Percentiles rank a stretch among this genome's conserved stretches.
Evolutionary conservation across 2,329 filamentous ascomycete genomes (phyloP).

Genomic region (Nemania abortiva): DNA sequence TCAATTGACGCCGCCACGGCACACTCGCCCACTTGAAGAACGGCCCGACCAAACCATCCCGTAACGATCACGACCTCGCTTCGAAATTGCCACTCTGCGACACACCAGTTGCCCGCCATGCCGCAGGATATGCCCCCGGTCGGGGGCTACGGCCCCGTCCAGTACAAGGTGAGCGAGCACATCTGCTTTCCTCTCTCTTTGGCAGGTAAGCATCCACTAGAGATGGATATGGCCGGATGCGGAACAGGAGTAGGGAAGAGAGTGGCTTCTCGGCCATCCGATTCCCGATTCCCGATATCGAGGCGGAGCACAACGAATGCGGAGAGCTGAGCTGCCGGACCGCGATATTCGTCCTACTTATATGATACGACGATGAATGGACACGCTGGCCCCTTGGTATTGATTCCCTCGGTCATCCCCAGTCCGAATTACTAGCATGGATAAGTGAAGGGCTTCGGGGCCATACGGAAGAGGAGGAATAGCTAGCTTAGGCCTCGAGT

Average conservation of each 20-base stretch:
- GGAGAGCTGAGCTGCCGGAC: background rate
- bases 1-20: slow-evolving; percentile 18
- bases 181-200: background rate
- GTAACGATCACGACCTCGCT: background rate
- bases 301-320: background rate
- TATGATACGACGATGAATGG: background rate
- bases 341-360: background rate
- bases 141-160: slow-evolving; percentile 95
- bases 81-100: background rate
- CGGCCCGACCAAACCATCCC: background rate
- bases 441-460: background rate
- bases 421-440: background rate
- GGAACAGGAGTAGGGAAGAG: no score
- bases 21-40: background rate
- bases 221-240: background rate
- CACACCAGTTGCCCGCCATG: slow-evolving; percentile 70
- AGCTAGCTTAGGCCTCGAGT: background rate
- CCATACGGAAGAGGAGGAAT: background rate
- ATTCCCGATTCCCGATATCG: no score
- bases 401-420: background rate
- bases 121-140: slow-evolving; percentile 96
- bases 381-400: background rate
- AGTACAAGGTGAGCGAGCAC: slow-evolving; percentile 84
- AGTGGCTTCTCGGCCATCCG: no score
- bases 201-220: background rate